Evolutionary conservation across 139 green algal genomes (phyloP).

Genomic region (Chlorella sp.): DNA sequence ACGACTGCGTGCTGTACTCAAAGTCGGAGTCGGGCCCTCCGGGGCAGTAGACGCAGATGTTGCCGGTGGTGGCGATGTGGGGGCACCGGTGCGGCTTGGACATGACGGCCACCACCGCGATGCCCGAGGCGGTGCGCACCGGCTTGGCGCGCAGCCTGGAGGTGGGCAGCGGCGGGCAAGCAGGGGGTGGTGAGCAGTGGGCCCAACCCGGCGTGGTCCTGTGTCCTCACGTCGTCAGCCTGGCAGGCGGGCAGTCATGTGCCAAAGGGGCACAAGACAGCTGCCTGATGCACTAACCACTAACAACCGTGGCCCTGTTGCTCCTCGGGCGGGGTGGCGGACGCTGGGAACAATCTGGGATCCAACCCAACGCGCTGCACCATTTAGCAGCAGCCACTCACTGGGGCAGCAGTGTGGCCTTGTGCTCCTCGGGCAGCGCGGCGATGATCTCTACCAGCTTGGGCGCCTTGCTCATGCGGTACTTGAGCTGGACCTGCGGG

Average conservation of each 20-base stretch:
- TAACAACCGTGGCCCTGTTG: no score
- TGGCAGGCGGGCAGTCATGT: background rate
- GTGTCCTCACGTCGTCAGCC: no score
- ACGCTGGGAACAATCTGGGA: no score
- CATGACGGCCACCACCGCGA: slow-evolving; percentile 99
- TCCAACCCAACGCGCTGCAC: no score
- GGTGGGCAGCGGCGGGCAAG: background rate
- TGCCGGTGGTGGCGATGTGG: slow-evolving; percentile 99
- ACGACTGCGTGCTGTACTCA: slow-evolving; percentile 96
- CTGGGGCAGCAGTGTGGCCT: slow-evolving; percentile 82
- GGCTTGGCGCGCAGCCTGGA: slow-evolving; percentile 79
- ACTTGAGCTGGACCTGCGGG: slow-evolving; percentile 31
- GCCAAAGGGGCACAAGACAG: background rate
- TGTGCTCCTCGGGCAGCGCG: slow-evolving; percentile 93
- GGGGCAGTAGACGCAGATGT: slow-evolving; percentile 99
- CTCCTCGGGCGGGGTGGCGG: no score
- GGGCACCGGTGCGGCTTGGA: slow-evolving; percentile 98
- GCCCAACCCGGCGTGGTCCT: background rate
- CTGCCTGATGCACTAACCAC: no score
- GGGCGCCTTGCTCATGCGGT: slow-evolving; percentile 57
- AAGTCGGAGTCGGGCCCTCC: slow-evolving; percentile 98
- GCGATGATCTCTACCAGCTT: slow-evolving; percentile 99
- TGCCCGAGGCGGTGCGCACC: slow-evolving; percentile 94
- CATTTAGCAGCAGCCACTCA: slow-evolving; percentile 14
- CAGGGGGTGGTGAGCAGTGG: background rate